phyloP scores from a whole-genome alignment of 192 early-diverging fungal genomes.

The Chytriomyces hyalinus region DNA sequence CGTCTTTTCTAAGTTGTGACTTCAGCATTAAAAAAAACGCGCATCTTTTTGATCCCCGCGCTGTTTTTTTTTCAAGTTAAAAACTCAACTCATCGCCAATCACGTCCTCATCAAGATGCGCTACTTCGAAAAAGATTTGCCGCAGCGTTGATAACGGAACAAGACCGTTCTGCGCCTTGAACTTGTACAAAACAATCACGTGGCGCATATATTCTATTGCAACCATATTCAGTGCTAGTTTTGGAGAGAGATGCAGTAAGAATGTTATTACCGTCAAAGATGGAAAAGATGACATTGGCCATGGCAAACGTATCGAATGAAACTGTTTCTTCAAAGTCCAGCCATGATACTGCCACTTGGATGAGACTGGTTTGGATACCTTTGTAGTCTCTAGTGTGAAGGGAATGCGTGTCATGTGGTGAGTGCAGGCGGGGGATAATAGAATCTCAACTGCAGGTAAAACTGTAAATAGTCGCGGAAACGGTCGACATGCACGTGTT shows the following conservation, averaged over 20 bases:
- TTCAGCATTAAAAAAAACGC: not conserved
- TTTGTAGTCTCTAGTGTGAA: not conserved
- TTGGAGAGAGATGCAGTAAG: too few relatives aligned
- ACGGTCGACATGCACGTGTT: not conserved
- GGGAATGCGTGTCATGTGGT: too few relatives aligned
- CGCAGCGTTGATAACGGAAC: conserved; percentile 6
- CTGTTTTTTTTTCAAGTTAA: not conserved
- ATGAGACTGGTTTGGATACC: conserved; percentile 1
- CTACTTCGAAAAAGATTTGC: not conserved
- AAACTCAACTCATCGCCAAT: conserved; percentile 11
- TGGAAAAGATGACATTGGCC: conserved; percentile 15
- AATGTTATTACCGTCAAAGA: conserved; percentile 22
- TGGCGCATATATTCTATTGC: conserved; percentile 24
- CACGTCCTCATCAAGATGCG: conserved; percentile 3
- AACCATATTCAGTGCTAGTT: not conserved
- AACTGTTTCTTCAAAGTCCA: conserved; percentile 26
- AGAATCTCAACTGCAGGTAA: not conserved
- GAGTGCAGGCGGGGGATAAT: too few relatives aligned
- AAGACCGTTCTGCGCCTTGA: not conserved
- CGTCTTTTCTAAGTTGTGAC: conserved; percentile 24
- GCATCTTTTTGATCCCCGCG: not conserved
- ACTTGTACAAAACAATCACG: conserved; percentile 9
- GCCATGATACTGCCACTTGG: conserved; percentile 16
- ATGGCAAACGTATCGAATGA: conserved; percentile 30
- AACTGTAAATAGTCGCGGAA: not conserved